These are phyloP conservation scores for Tolypocladium guangdongense DNA, from an alignment of 2,329 filamentous ascomycete genomes.

Conservation along the genomic window DNA sequence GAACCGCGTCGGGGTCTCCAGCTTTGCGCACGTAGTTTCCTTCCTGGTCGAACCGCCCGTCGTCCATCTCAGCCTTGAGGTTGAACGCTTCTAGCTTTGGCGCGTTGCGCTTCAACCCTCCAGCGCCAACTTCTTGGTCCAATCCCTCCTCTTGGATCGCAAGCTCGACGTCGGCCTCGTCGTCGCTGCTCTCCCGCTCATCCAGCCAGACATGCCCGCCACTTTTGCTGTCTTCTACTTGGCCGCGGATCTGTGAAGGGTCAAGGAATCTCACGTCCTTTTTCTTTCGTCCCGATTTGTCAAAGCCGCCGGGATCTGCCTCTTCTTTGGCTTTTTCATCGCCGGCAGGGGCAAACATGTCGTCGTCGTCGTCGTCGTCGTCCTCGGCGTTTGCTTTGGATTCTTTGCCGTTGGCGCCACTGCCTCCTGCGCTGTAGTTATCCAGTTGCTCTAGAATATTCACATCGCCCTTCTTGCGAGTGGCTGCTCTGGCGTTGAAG, in stretches of 20 bases:
- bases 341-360: slow-evolving; percentile 73
- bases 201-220: slow-evolving; percentile 60
- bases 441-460: slow-evolving; percentile 42
- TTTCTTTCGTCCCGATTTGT: slow-evolving; percentile 42
- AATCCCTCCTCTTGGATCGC: slow-evolving; percentile 66
- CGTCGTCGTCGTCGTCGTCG: slow-evolving; percentile 55
- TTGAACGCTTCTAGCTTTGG: slow-evolving; percentile 96
- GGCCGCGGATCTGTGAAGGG: slow-evolving; percentile 61
- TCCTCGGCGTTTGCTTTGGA: slow-evolving; percentile 20
- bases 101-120: slow-evolving; percentile 83
- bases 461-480: slow-evolving; percentile 39
- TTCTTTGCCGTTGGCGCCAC: slow-evolving; percentile 23
- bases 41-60: slow-evolving; percentile 80
- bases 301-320: slow-evolving; percentile 19
- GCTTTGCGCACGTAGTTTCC: slow-evolving; percentile 91
- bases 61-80: slow-evolving; percentile 79
- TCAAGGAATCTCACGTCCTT: slow-evolving; percentile 52
- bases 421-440: slow-evolving; percentile 37
- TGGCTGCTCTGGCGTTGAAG: slow-evolving; percentile 64
- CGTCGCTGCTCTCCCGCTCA: slow-evolving; percentile 44
- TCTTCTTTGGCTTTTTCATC: slow-evolving; percentile 40
- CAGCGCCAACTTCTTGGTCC: slow-evolving; percentile 83
- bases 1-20: slow-evolving; percentile 74
- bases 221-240: slow-evolving; percentile 61
- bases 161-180: slow-evolving; percentile 57